A percentile compares a stretch with the other conserved stretches of the same genome.
These are phyloP conservation scores for Limnomonas spitsbergensis DNA, from an alignment of 139 green algal genomes.

Conservation along the genomic window DNA sequence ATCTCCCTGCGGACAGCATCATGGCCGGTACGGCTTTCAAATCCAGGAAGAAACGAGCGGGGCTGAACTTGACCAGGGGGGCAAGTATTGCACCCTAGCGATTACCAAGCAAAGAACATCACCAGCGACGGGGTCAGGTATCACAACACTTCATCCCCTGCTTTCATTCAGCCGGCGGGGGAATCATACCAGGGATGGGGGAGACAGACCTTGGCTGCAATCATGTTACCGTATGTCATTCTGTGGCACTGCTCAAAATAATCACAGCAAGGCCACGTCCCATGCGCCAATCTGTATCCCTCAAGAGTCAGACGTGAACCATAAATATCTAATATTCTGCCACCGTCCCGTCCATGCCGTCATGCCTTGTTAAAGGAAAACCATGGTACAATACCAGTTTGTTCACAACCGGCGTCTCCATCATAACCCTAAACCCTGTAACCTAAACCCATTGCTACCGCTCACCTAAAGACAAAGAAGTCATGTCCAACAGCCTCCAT, in stretches of 20 bases:
- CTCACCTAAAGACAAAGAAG: conserved; percentile 56
- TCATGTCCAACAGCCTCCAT: conserved; percentile 56
- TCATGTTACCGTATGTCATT: too few relatives aligned
- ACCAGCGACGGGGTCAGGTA: not conserved
- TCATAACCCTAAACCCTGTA: too few relatives aligned
- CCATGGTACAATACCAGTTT: not conserved
- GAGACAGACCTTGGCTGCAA: too few relatives aligned
- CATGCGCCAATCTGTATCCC: not conserved
- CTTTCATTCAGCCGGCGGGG: too few relatives aligned
- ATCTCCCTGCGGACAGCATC: conserved; percentile 29
- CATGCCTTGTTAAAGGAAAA: not conserved
- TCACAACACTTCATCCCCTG: not conserved
- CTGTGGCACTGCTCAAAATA: too few relatives aligned
- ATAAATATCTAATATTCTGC: not conserved
- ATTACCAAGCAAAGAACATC: not conserved
- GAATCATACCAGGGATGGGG: too few relatives aligned
- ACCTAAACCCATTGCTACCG: not conserved
- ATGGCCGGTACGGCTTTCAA: not conserved
- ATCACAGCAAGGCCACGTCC: not conserved
- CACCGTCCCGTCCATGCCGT: not conserved
- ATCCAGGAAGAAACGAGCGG: too few relatives aligned
- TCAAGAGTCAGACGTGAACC: too few relatives aligned
- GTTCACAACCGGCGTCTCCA: too few relatives aligned
- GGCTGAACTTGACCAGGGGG: too few relatives aligned
- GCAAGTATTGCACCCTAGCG: too few relatives aligned